phyloP scores from a whole-genome alignment of 257 asterid genomes.

The Rhazya stricta region DNA sequence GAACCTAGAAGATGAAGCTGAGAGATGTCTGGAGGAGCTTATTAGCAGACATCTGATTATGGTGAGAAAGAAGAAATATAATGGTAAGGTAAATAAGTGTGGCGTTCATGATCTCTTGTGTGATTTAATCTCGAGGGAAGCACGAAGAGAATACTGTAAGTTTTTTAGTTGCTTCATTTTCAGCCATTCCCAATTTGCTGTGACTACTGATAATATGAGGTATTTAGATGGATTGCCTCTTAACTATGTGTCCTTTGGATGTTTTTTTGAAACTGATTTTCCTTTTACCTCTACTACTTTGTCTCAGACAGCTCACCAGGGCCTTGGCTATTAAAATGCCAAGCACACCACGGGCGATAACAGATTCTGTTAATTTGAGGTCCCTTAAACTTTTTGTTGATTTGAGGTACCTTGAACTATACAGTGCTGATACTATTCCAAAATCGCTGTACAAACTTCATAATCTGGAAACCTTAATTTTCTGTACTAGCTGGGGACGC shows the following conservation, averaged over 20 bases:
- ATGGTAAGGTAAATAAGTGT: background rate
- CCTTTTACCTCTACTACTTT: background rate
- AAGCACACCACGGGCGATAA: background rate
- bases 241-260: background rate
- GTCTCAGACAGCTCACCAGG: constrained; percentile 16
- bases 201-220: background rate
- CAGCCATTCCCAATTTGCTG: background rate
- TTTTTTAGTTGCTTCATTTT: background rate
- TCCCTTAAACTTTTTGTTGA: too few species aligned
- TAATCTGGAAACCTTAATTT: too few species aligned
- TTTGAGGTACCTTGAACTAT: too few species aligned
- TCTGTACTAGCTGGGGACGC: too few species aligned
- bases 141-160: background rate
- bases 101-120: background rate
- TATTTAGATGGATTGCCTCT: background rate
- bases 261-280: background rate
- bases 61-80: background rate
- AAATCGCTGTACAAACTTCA: too few species aligned
- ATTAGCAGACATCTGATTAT: background rate
- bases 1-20: background rate
- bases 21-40: background rate
- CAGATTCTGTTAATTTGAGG: background rate
- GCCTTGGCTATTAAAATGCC: constrained; percentile 17
- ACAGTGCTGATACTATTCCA: too few species aligned
- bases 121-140: background rate